phyloP scores from a whole-genome alignment of 2,329 filamentous ascomycete genomes.

The Plenodomus tracheiphilus region DNA sequence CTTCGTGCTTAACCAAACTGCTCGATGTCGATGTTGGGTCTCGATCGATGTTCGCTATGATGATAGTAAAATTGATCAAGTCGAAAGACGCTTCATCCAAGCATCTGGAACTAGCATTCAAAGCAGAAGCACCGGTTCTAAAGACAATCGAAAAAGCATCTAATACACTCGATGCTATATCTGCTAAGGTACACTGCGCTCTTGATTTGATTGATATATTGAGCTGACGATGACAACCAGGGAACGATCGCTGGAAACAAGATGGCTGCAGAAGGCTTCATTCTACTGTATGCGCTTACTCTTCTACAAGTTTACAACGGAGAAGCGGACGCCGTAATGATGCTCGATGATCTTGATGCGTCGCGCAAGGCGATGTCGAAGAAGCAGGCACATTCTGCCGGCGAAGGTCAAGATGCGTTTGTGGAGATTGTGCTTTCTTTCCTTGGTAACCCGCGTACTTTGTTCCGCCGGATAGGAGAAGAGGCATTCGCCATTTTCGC shows the following conservation, averaged over 20 bases:
- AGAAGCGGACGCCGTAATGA: conserved; percentile 80
- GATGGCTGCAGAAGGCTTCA: conserved; percentile 64
- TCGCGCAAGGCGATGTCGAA: conserved; percentile 67
- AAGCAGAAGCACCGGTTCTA: conserved; percentile 51
- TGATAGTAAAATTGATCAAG: conserved; percentile 35
- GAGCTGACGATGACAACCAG: conserved; percentile 8
- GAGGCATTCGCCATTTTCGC: conserved; percentile 87
- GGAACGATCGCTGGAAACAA: conserved; percentile 31
- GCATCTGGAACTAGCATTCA: conserved; percentile 50
- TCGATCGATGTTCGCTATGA: conserved; percentile 30
- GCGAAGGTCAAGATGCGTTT: conserved; percentile 49
- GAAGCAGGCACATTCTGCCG: conserved; percentile 28
- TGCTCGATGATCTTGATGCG: conserved; percentile 78
- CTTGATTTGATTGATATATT: neutral
- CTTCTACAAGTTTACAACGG: conserved; percentile 89
- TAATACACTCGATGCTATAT: conserved; percentile 33
- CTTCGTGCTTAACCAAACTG: conserved; percentile 58
- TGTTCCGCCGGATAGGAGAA: conserved; percentile 84
- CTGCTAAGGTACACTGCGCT: conserved; percentile 21
- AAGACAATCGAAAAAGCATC: conserved; percentile 43
- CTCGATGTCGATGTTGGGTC: conserved; percentile 37
- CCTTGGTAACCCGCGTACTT: conserved; percentile 78
- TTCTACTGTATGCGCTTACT: conserved; percentile 80
- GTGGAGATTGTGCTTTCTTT: conserved; percentile 91
- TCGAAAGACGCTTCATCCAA: conserved; percentile 32